Percentiles rank a stretch among this genome's conserved stretches.
These are phyloP conservation scores for Immersiporthe knoxdaviesiana DNA, from an alignment of 2,329 filamentous ascomycete genomes.

Conservation along the genomic window DNA sequence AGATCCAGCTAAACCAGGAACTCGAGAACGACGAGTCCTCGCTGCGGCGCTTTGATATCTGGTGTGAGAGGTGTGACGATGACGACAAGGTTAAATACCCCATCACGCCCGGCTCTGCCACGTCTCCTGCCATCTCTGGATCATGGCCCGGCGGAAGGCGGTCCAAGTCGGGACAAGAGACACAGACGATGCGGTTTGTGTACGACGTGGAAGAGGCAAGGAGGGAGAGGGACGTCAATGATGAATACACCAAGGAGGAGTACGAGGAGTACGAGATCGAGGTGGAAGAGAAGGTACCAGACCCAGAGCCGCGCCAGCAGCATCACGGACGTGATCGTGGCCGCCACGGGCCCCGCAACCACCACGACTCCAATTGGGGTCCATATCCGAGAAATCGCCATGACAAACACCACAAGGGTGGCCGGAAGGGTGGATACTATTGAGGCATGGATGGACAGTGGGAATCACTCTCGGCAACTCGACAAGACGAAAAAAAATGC, in stretches of 20 bases:
- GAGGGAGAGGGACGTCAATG: slow-evolving; percentile 69
- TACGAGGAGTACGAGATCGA: slow-evolving; percentile 79
- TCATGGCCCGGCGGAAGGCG: slow-evolving; percentile 48
- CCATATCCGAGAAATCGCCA: slow-evolving; percentile 28
- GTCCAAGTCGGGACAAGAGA: slow-evolving; percentile 43
- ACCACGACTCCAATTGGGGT: slow-evolving; percentile 27
- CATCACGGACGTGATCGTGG: slow-evolving; percentile 29
- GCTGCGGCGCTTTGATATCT: slow-evolving; percentile 63
- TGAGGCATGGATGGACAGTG: slow-evolving; percentile 10
- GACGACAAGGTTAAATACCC: slow-evolving; percentile 41
- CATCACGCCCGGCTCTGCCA: slow-evolving; percentile 42
- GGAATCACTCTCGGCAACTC: background rate
- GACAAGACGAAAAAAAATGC: background rate
- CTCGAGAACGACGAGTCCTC: slow-evolving; percentile 63
- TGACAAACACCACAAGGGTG: slow-evolving; percentile 27
- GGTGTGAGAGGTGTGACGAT: slow-evolving; percentile 56
- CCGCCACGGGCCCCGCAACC: slow-evolving; percentile 27
- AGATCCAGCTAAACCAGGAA: slow-evolving; percentile 85
- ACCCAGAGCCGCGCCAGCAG: slow-evolving; percentile 36
- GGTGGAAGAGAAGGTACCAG: slow-evolving; percentile 65
- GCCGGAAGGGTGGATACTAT: slow-evolving; percentile 30
- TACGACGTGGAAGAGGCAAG: slow-evolving; percentile 78
- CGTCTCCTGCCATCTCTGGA: slow-evolving; percentile 45
- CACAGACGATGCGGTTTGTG: slow-evolving; percentile 85
- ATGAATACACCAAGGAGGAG: slow-evolving; percentile 71